phyloP scores from a whole-genome alignment of 164 flowering plant species.

The Magnolia kwangsiensis region DNA sequence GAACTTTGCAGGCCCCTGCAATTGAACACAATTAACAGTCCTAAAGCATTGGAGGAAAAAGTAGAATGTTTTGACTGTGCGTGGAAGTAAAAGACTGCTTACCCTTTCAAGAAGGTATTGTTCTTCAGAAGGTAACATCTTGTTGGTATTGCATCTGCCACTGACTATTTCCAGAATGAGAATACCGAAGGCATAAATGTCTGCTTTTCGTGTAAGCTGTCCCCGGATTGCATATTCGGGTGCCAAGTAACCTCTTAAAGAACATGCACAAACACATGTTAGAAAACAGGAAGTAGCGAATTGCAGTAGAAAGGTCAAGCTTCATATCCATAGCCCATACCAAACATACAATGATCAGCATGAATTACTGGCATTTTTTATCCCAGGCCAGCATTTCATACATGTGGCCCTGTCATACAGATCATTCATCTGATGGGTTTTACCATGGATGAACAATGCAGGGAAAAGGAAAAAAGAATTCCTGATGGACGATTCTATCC shows the following conservation, averaged over 20 bases:
- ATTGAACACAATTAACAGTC: not conserved
- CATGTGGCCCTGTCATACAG: not conserved
- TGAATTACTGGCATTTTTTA: not conserved
- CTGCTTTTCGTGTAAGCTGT: slow-evolving; percentile 78
- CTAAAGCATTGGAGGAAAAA: not conserved
- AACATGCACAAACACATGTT: slow-evolving; percentile 1
- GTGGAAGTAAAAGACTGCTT: slow-evolving; percentile 16
- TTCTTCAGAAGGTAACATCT: slow-evolving; percentile 55
- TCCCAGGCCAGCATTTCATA: not conserved
- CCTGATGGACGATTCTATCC: no score
- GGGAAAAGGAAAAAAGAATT: no score
- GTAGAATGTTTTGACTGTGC: not conserved
- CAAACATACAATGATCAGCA: not conserved
- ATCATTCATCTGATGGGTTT: no score
- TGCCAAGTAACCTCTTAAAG: slow-evolving; percentile 86
- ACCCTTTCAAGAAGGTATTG: slow-evolving; percentile 90
- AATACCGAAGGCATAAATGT: slow-evolving; percentile 88
- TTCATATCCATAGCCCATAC: not conserved
- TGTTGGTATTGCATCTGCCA: slow-evolving; percentile 69
- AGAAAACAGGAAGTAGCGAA: not conserved
- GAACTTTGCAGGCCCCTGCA: not conserved
- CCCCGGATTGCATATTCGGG: slow-evolving; percentile 97
- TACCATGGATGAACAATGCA: no score
- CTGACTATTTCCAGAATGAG: slow-evolving; percentile 86
- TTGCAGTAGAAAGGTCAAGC: not conserved